Base-by-base conservation (phyloP, 2,329 filamentous ascomycete species). In the Colletotrichum theobromicola region DNA sequence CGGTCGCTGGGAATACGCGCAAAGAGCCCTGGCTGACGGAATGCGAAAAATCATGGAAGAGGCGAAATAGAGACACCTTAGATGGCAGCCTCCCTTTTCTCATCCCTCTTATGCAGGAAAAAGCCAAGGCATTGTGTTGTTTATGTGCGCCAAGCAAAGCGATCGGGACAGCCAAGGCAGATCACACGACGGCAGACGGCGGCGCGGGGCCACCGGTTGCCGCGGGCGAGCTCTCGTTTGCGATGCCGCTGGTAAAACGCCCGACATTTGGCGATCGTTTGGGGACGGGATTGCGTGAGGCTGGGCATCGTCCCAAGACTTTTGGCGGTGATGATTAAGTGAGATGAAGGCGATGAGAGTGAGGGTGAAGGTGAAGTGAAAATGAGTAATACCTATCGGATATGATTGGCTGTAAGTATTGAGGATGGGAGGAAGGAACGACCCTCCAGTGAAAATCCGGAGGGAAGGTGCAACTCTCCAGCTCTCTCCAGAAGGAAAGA, bases 141-240 rank as follows among this genome's bases (percentile, higher is more conserved):
- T 53, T 58, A 57, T 57, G 26, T 62, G 34, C 72, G 72, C 72
- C 68, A 75, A 67, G 72, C 57, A 68, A 68, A 67, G 42, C 68
- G 68, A 72, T 75, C 68, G 68, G 68, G 53, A 24, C 72, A 69
- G 68, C 72, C 72, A 75, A 75, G 72, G 68, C 35, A 72, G 72
- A 75, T 72, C 57, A 74, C 42, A 74, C 72, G 60, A 28, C 61
- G 72, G 72, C 67, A 74, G 72, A 37, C 21, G 15, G 37, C 32
- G 60, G 60, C 32, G 34, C 26, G 60, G 60, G 60, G 32, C 60
- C 28, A 62, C 37, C 37, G 35, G 61, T 64, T 64, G 61, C 61
- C 37, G 37, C 32, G 13, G 60, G 34, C 60, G 32, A 42, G 30
- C n/a, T 32, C 10, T 50, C n/a, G 32, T 62, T 62, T 58, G 26